These are phyloP conservation scores for Sutorius australiensis DNA, from an alignment of 768 basidiomycete genomes.

Conservation along the genomic window DNA sequence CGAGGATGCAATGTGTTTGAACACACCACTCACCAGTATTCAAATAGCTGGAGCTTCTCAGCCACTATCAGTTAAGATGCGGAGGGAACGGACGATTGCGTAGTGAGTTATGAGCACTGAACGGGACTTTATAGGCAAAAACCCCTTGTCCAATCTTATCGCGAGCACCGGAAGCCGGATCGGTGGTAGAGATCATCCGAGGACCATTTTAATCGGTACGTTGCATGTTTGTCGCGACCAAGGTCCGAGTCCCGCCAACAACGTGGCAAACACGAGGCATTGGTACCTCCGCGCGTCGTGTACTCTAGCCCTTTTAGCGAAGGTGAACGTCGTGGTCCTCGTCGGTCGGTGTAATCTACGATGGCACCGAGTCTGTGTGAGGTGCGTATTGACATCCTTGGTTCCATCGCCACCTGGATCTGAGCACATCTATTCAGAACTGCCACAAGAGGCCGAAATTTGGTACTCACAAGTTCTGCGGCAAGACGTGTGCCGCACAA, in stretches of 20 bases:
- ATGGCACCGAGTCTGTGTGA: constrained; percentile 31
- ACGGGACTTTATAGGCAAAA: not conserved
- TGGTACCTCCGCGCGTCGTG: constrained; percentile 2
- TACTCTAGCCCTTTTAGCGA: constrained; percentile 11
- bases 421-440: constrained; percentile 33
- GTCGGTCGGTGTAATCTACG: constrained; percentile 12
- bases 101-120: not conserved
- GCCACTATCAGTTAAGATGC: constrained; percentile 17
- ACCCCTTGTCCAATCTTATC: constrained; percentile 18
- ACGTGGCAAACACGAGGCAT: constrained; percentile 28
- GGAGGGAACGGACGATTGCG: constrained; percentile 10
- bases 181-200: constrained; percentile 13
- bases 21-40: constrained; percentile 14
- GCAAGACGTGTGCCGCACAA: constrained; percentile 53
- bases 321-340: constrained; percentile 4
- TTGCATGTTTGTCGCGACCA: constrained; percentile 3
- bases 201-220: not conserved
- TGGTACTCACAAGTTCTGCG: constrained; percentile 51
- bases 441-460: constrained; percentile 57
- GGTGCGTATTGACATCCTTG: constrained; percentile 18
- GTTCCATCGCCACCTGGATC: constrained; percentile 2
- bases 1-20: constrained; percentile 27
- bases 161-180: not conserved
- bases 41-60: constrained; percentile 28
- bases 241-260: constrained; percentile 11